A percentile compares a stretch with the other conserved stretches of the same genome.
Evolutionary conservation across 106 monocot genomes (phyloP).

Genomic region (Dioscorea dumetorum): DNA sequence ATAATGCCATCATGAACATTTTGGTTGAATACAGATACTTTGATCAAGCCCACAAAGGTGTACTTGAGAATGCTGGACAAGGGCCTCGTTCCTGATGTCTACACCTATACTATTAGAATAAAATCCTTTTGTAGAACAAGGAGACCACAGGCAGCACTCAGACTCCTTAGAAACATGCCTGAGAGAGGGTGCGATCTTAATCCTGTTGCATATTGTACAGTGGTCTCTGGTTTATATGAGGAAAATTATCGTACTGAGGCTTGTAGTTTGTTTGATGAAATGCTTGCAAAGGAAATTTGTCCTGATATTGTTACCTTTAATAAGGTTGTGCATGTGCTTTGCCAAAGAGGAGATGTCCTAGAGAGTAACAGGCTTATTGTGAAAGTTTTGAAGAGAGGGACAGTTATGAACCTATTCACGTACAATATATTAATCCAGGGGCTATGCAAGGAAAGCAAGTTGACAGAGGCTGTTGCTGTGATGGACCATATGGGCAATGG

Average conservation of each 20-base stretch:
- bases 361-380: conserved; percentile 57
- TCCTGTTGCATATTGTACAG: conserved; percentile 49
- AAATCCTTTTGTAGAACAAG: conserved; percentile 76
- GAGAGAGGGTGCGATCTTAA: conserved; percentile 54
- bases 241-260: conserved; percentile 35
- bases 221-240: conserved; percentile 54
- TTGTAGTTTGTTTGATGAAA: conserved; percentile 58
- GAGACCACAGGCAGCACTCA: conserved; percentile 62
- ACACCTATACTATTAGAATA: conserved; percentile 72
- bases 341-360: conserved; percentile 45
- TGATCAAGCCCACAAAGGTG: conserved; percentile 88
- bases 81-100: conserved; percentile 51
- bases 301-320: conserved; percentile 73
- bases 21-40: conserved; percentile 60
- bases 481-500: conserved; percentile 43
- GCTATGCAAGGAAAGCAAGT: conserved; percentile 54
- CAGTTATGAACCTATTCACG: conserved; percentile 53
- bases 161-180: conserved; percentile 68
- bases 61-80: conserved; percentile 81
- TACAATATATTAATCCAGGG: conserved; percentile 79
- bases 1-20: conserved; percentile 84
- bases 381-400: conserved; percentile 66
- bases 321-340: conserved; percentile 70
- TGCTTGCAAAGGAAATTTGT: conserved; percentile 42
- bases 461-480: conserved; percentile 41